phyloP scores from a whole-genome alignment of 108 stramenopile genomes.

The Conticribra weissflogii region DNA sequence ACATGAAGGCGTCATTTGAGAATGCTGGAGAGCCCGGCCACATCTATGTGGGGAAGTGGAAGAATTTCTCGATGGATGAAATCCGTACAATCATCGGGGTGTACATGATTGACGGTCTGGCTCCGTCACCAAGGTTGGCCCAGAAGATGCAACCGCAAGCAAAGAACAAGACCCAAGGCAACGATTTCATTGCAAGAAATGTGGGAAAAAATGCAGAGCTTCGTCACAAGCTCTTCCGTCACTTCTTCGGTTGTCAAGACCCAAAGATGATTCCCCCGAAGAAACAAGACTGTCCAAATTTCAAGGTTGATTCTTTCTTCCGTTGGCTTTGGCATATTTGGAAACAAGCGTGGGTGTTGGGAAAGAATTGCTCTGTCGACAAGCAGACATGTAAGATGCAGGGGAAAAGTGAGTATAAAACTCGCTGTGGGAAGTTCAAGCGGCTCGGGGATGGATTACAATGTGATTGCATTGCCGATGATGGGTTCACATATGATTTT shows the following conservation, averaged over 20 bases:
- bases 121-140: slow-evolving; percentile 3
- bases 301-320: slow-evolving; percentile 24
- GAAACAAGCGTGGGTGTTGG: slow-evolving; percentile 4
- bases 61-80: background rate
- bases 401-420: slow-evolving; percentile 15
- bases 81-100: slow-evolving; percentile 12
- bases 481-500: slow-evolving; percentile 20
- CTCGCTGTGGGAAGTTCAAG: slow-evolving; percentile 21
- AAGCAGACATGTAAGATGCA: slow-evolving; percentile 28
- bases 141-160: slow-evolving; percentile 9
- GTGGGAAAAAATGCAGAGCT: background rate
- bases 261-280: slow-evolving; percentile 7
- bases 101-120: slow-evolving; percentile 21
- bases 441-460: slow-evolving; percentile 21
- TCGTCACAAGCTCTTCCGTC: background rate
- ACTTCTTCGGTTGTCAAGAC: too few relatives aligned
- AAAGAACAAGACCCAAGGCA: background rate
- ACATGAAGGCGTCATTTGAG: slow-evolving; percentile 15
- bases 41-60: slow-evolving; percentile 18
- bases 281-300: slow-evolving; percentile 23
- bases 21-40: slow-evolving; percentile 19
- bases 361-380: slow-evolving; percentile 17
- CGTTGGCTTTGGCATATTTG: slow-evolving; percentile 18
- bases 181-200: slow-evolving; percentile 2
- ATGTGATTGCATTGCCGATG: slow-evolving; percentile 16